Base-by-base conservation (phyloP, 2,329 filamentous ascomycete species). In the Stemphylium lycopersici region DNA sequence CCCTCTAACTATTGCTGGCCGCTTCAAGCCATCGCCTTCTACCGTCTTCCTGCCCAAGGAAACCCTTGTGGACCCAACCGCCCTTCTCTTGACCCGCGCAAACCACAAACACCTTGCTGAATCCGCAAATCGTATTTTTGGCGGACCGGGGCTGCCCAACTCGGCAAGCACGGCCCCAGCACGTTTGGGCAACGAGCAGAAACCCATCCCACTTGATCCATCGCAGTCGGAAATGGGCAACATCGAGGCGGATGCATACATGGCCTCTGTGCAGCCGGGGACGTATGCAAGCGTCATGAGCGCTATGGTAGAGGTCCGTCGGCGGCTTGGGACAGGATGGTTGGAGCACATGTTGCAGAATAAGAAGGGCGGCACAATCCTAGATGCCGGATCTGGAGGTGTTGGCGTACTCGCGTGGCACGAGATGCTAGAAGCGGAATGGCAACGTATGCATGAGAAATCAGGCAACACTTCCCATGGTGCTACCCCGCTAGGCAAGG, bases 401-500 rank as follows among this genome's bases (percentile, higher is more conserved):
- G 90, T 88, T 13, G 90, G 85, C 8, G 76, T 91, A 31, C 76
- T 90, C 4, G 91, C 90, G 5, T 93, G 90, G 86, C 81, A 90
- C 48, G 87, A 93, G 62, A 81, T 98, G 8, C 66, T 96, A 12
- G 82, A 87, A 58, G 89, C 93, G 0, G 93, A 98, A 71, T 96
- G 90, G 88, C 86, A 90, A 48, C 71, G 88, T 0, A 83, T 93
- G 76, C 83, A 78, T 40, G 74, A 80, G 39, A 55, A 63, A 2
- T 66, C 68, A 2, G 59, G 56, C 3, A 52, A 61, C 16, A 61
- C 63, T 8, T 66, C 65, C 2, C 48, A 62, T n/a, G 64, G 56
- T 1, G 43, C 75, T 20, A 66, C 80, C 2, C 84, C 87, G 1
- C 80, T 83, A 3, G 90, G 91, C 1, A 91, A 89, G 71, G 89